These are phyloP conservation scores for Paecilomyces sp. DNA, from an alignment of 2,329 filamentous ascomycete genomes.

Conservation along the genomic window DNA sequence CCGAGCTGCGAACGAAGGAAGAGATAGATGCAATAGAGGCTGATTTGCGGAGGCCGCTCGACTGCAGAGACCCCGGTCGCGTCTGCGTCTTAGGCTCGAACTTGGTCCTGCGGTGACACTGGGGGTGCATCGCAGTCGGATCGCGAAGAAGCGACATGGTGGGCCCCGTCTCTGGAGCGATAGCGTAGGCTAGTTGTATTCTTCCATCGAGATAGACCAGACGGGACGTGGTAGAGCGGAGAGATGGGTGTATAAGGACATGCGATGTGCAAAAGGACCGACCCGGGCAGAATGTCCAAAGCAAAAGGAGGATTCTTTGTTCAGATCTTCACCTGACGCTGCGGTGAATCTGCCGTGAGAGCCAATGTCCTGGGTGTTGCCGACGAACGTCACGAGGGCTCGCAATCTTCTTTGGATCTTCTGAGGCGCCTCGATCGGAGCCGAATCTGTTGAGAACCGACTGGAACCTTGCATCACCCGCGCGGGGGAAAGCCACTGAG, in stretches of 20 bases:
- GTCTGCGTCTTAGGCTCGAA: slow-evolving; percentile 1
- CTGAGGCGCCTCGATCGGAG: not conserved
- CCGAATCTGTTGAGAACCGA: not conserved
- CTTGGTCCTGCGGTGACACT: slow-evolving; percentile 18
- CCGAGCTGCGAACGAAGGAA: slow-evolving; percentile 24
- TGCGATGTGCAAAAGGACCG: not conserved
- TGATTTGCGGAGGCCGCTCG: slow-evolving; percentile 15
- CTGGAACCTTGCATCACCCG: not conserved
- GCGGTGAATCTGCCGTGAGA: not conserved
- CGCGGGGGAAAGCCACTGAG: not conserved
- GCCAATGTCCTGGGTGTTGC: not conserved
- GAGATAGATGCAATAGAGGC: slow-evolving; percentile 26
- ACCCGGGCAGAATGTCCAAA: not conserved
- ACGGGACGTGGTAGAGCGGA: not conserved
- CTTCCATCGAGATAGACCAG: not conserved
- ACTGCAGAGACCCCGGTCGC: not conserved
- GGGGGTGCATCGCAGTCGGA: slow-evolving; percentile 19
- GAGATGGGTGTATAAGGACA: not conserved
- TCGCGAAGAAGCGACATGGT: slow-evolving; percentile 26
- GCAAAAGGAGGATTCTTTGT: not conserved
- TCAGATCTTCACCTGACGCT: not conserved
- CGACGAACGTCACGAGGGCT: slow-evolving; percentile 17
- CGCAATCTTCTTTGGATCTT: not conserved
- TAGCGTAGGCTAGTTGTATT: slow-evolving; percentile 11
- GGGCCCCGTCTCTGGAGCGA: slow-evolving; percentile 19